Conservation (phyloP, 2,329 filamentous ascomycete genomes). For the Neopestalotiopsis sp. region DNA sequence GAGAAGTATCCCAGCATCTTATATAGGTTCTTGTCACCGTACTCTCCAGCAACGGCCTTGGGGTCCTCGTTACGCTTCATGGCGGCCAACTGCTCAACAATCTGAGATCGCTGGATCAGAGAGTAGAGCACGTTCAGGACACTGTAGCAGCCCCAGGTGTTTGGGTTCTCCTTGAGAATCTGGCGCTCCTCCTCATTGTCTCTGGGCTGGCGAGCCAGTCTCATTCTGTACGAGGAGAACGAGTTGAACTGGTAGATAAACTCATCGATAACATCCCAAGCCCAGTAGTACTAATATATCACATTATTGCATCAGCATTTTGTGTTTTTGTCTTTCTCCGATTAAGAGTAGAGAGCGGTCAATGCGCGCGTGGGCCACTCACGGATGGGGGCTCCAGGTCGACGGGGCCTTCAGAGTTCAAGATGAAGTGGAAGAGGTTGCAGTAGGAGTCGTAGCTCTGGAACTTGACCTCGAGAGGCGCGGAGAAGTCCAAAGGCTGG, state of each 20-base stretch:
- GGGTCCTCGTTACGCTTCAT: slow-evolving; percentile 95
- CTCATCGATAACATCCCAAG: slow-evolving; percentile 99
- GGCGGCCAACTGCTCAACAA: slow-evolving; percentile 93
- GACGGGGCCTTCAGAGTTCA: slow-evolving; percentile 98
- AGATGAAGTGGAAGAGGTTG: slow-evolving; percentile 98
- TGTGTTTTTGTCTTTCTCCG: neutral
- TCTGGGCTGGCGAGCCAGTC: slow-evolving; percentile 77
- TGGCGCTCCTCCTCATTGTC: slow-evolving; percentile 92
- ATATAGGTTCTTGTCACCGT: slow-evolving; percentile 92
- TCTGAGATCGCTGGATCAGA: slow-evolving; percentile 96
- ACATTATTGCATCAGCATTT: neutral
- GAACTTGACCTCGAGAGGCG: slow-evolving; percentile 95
- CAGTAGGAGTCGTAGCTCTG: slow-evolving; percentile 99
- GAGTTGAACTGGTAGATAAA: slow-evolving; percentile 99
- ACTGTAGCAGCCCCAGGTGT: slow-evolving; percentile 99
- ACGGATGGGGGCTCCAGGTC: slow-evolving; percentile 96
- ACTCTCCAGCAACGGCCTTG: slow-evolving; percentile 87
- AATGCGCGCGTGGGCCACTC: slow-evolving; percentile 45
- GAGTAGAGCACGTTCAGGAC: slow-evolving; percentile 99
- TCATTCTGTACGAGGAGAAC: slow-evolving; percentile 95
- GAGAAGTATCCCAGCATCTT: slow-evolving; percentile 99
- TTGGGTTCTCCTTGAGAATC: slow-evolving; percentile 92
- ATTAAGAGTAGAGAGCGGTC: neutral
- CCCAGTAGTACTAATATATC: slow-evolving; percentile 86
- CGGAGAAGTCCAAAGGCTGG: slow-evolving; percentile 94